A percentile compares a stretch with the other conserved stretches of the same genome.
phyloP scores from a whole-genome alignment of 805 yeast genomes.

The Blastobotrys attinorum region DNA sequence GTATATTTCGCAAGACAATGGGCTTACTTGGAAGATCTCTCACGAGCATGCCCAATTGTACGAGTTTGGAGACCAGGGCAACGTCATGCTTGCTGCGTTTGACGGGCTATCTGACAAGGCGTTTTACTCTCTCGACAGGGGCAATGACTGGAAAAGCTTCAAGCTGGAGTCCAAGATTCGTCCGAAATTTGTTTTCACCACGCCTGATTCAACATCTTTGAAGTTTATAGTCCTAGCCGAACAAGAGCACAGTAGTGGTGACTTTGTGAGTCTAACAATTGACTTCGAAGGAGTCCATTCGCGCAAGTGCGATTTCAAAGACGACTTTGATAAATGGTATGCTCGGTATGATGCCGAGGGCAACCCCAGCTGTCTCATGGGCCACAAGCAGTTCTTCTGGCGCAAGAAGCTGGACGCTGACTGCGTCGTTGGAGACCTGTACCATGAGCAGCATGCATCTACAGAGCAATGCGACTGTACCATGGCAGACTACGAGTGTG shows the following conservation, averaged over 20 bases:
- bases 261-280: slow-evolving; percentile 51
- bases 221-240: slow-evolving; percentile 47
- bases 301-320: slow-evolving; percentile 21
- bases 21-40: slow-evolving; percentile 58
- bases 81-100: slow-evolving; percentile 50
- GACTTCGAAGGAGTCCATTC: slow-evolving; percentile 38
- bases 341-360: slow-evolving; percentile 34
- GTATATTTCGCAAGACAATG: slow-evolving; percentile 69
- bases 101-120: slow-evolving; percentile 32
- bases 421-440: slow-evolving; percentile 46
- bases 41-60: slow-evolving; percentile 45
- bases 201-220: slow-evolving; percentile 63
- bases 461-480: slow-evolving; percentile 60
- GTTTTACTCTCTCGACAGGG: slow-evolving; percentile 64
- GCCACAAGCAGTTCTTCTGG: slow-evolving; percentile 53
- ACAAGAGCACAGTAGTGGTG: slow-evolving; percentile 14
- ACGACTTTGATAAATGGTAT: slow-evolving; percentile 60
- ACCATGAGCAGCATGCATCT: slow-evolving; percentile 31
- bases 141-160: slow-evolving; percentile 50
- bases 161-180: slow-evolving; percentile 38
- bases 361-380: slow-evolving; percentile 50
- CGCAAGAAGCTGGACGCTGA: slow-evolving; percentile 59
- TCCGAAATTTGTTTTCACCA: slow-evolving; percentile 43
- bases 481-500: slow-evolving; percentile 64
- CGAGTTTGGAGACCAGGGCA: slow-evolving; percentile 73